Conservation (phyloP, 208 protist genomes). For the Angomonas deanei region DNA sequence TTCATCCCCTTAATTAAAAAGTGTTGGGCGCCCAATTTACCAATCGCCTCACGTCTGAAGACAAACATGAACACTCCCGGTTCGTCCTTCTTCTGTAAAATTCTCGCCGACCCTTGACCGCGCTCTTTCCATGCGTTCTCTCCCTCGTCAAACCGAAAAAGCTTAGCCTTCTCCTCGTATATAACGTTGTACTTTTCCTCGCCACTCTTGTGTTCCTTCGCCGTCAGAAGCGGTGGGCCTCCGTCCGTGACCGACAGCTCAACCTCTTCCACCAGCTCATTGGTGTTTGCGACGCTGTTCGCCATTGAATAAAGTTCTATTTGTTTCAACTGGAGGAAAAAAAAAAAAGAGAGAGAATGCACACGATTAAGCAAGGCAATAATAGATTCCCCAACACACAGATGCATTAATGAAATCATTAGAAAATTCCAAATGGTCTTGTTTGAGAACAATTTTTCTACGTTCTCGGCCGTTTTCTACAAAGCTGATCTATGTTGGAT, state of each 20-base stretch:
- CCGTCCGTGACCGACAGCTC: slow-evolving; percentile 86
- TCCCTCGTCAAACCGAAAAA: slow-evolving; percentile 89
- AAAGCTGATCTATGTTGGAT: neutral
- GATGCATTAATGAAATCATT: neutral
- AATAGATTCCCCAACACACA: neutral
- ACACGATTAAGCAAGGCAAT: neutral
- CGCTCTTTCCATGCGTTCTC: slow-evolving; percentile 93
- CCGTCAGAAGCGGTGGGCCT: slow-evolving; percentile 66
- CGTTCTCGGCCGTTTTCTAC: neutral
- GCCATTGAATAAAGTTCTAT: slow-evolving; percentile 20
- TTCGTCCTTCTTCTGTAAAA: slow-evolving; percentile 74
- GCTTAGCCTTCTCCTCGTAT: slow-evolving; percentile 69
- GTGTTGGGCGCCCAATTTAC: slow-evolving; percentile 85
- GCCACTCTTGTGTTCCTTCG: slow-evolving; percentile 78
- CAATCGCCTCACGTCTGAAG: slow-evolving; percentile 82
- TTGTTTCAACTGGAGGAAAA: neutral
- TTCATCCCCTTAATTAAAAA: slow-evolving; percentile 75
- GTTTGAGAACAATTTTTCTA: too few relatives aligned
- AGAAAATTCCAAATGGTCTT: too few relatives aligned
- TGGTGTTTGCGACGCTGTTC: slow-evolving; percentile 39
- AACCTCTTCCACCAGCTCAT: slow-evolving; percentile 88
- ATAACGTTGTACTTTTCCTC: slow-evolving; percentile 78
- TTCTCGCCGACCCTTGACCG: slow-evolving; percentile 71
- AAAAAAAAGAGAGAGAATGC: neutral
- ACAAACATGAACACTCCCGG: slow-evolving; percentile 69